Conservation (phyloP, 306 rosid genomes). For the Castanospermum australe region DNA sequence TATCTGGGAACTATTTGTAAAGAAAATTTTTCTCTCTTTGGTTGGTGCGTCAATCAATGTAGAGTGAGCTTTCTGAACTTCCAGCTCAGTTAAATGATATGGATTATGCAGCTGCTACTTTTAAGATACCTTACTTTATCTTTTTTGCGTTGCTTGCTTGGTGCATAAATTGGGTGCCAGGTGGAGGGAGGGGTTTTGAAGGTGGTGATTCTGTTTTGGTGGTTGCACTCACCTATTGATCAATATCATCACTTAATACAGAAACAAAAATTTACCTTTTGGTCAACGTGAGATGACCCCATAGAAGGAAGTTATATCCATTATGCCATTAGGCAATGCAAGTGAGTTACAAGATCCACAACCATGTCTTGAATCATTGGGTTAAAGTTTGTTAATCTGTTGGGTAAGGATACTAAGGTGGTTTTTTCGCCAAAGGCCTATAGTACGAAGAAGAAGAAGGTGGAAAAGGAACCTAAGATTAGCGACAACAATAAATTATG, state of each 20-base stretch:
- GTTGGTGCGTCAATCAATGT: not conserved
- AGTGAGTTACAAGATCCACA: too few species aligned
- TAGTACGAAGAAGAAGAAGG: too few species aligned
- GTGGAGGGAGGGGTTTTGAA: not conserved
- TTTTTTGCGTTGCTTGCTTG: conserved; percentile 13
- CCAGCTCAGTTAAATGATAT: not conserved
- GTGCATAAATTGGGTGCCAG: not conserved
- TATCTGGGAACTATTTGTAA: not conserved
- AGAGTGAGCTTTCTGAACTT: conserved; percentile 7
- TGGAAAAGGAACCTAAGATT: too few species aligned
- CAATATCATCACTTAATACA: not conserved
- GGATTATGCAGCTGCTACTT: conserved; percentile 10
- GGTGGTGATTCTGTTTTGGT: conserved; percentile 21
- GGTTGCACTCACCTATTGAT: not conserved
- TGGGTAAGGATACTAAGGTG: too few species aligned
- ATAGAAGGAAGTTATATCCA: too few species aligned
- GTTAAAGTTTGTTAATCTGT: too few species aligned
- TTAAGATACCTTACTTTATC: not conserved
- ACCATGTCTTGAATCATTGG: too few species aligned
- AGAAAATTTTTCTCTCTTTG: not conserved
- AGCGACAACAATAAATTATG: too few species aligned
- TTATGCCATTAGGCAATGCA: too few species aligned
- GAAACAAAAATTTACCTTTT: not conserved
- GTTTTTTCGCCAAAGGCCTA: too few species aligned
- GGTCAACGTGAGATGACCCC: too few species aligned